A percentile compares a stretch with the other conserved stretches of the same genome.
phyloP scores from a whole-genome alignment of 169 alveolate species.

The Plasmodium billcollinsi region DNA sequence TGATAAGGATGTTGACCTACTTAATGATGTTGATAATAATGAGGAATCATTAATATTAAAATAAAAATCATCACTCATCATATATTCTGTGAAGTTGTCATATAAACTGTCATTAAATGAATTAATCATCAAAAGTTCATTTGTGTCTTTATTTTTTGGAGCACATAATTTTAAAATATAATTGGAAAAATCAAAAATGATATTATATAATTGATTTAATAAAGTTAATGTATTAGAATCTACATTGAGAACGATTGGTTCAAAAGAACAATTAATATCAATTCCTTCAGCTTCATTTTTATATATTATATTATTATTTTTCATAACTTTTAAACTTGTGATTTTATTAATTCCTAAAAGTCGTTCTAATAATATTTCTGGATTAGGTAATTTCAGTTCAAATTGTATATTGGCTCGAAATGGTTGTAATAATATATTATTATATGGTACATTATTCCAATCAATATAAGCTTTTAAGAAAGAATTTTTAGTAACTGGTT shows the following conservation, averaged over 20 bases:
- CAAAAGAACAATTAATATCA: slow-evolving; percentile 23
- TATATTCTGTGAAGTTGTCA: slow-evolving; percentile 9
- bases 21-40: too few relatives aligned
- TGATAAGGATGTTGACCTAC: background rate
- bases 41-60: slow-evolving; percentile 18
- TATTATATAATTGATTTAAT: slow-evolving; percentile 53
- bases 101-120: background rate
- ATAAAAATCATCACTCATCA: slow-evolving; percentile 38
- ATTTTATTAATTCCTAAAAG: slow-evolving; percentile 62
- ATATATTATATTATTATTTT: slow-evolving; percentile 20
- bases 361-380: slow-evolving; percentile 43
- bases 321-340: slow-evolving; percentile 54
- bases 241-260: slow-evolving; percentile 51
- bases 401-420: slow-evolving; percentile 48
- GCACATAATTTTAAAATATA: slow-evolving; percentile 30
- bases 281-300: slow-evolving; percentile 66
- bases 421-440: slow-evolving; percentile 64
- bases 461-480: slow-evolving; percentile 70
- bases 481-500: slow-evolving; percentile 69
- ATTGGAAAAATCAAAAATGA: slow-evolving; percentile 34
- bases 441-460: slow-evolving; percentile 69
- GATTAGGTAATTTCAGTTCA: slow-evolving; percentile 40
- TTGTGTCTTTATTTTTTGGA: slow-evolving; percentile 29
- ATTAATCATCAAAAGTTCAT: slow-evolving; percentile 12
- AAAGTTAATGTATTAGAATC: slow-evolving; percentile 68